phyloP scores from a whole-genome alignment of 768 basidiomycete genomes.

The Pleurotus eryngii region DNA sequence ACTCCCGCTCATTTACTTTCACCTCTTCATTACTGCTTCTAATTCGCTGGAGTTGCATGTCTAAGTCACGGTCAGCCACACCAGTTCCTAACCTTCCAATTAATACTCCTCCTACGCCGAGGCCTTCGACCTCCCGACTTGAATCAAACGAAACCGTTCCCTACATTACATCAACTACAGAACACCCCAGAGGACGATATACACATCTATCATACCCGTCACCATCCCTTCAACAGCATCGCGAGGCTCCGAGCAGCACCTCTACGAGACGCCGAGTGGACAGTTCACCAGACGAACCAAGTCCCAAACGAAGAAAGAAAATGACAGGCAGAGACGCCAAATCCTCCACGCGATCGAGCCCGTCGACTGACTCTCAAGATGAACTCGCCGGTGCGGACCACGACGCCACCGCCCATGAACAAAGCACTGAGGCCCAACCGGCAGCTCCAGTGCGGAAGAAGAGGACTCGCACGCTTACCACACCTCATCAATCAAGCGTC shows the following conservation, averaged over 20 bases:
- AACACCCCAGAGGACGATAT: constrained; percentile 12
- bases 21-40: constrained; percentile 21
- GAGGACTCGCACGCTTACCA: constrained; percentile 79
- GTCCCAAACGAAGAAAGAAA: constrained; percentile 40
- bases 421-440: constrained; percentile 34
- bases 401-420: constrained; percentile 37
- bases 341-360: constrained; percentile 28
- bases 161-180: constrained; percentile 18
- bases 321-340: constrained; percentile 15
- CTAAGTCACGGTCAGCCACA: constrained; percentile 43
- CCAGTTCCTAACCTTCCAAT: constrained; percentile 38
- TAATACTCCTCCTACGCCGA: constrained; percentile 32
- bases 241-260: constrained; percentile 14
- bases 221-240: neutral
- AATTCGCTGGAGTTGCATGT: constrained; percentile 39
- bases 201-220: constrained; percentile 9
- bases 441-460: constrained; percentile 68
- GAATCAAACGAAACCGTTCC: constrained; percentile 34
- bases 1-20: constrained; percentile 27
- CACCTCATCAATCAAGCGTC: constrained; percentile 86
- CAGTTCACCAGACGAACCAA: constrained; percentile 30
- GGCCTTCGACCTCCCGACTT: constrained; percentile 41
- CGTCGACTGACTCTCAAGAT: constrained; percentile 50
- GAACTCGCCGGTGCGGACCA: constrained; percentile 60
- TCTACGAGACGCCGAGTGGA: constrained; percentile 23